These are phyloP conservation scores for Phialophora chinensis DNA, from an alignment of 2,329 filamentous ascomycete species.

Conservation along the genomic window DNA sequence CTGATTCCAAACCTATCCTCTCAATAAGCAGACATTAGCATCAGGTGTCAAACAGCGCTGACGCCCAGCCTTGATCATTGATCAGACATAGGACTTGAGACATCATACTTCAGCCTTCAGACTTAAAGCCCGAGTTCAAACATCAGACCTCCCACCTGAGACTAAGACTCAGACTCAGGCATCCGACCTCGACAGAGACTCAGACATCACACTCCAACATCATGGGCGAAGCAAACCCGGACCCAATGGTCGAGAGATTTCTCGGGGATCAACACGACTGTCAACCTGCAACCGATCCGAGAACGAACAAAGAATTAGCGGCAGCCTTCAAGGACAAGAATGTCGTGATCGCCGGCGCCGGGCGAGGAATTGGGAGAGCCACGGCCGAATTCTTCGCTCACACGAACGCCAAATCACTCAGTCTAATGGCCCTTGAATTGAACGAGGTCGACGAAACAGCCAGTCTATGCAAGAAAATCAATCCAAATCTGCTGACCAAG, in stretches of 20 bases:
- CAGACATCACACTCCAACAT: background rate
- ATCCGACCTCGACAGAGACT: no score
- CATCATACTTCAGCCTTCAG: background rate
- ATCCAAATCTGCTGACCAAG: constrained; percentile 25
- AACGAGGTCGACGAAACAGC: constrained; percentile 34
- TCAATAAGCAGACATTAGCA: background rate
- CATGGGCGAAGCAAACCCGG: constrained; percentile 1
- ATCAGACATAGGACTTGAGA: background rate
- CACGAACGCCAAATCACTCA: constrained; percentile 29
- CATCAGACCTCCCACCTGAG: no score
- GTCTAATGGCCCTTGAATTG: constrained; percentile 32
- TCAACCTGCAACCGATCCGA: constrained; percentile 30
- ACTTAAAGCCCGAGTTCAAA: no score
- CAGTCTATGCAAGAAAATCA: constrained; percentile 30
- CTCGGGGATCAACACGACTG: constrained; percentile 35
- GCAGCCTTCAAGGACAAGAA: constrained; percentile 43
- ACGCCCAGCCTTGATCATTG: background rate
- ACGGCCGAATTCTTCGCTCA: constrained; percentile 58
- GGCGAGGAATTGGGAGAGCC: constrained; percentile 60
- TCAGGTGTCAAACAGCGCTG: background rate
- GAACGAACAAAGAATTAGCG: constrained; percentile 30
- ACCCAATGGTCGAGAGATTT: constrained; percentile 29
- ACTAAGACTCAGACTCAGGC: background rate
- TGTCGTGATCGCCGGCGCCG: constrained; percentile 63
- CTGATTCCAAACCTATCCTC: background rate